Evolutionary conservation across 306 rosid genomes (phyloP).

Genomic region (Gleditsia sinensis): DNA sequence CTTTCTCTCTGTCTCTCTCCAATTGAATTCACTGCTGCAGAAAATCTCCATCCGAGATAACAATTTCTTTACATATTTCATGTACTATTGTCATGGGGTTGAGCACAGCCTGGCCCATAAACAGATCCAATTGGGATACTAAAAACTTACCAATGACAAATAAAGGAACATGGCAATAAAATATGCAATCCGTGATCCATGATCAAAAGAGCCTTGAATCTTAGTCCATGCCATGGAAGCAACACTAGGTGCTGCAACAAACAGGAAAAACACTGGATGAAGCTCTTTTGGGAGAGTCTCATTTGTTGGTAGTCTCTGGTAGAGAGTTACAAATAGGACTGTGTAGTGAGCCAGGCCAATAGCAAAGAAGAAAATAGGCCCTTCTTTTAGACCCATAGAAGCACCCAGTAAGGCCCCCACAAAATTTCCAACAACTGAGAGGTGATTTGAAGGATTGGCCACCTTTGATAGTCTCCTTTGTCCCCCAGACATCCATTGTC

Average conservation of each 20-base stretch:
- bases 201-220: slow-evolving; percentile 80
- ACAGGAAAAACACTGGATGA: slow-evolving; percentile 89
- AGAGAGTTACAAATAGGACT: slow-evolving; percentile 85
- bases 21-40: too few species aligned
- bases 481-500: slow-evolving; percentile 99
- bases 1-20: too few species aligned
- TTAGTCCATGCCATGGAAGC: slow-evolving; percentile 95
- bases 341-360: slow-evolving; percentile 81
- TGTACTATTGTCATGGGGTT: too few species aligned
- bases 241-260: slow-evolving; percentile 94
- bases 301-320: slow-evolving; percentile 88
- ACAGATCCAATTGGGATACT: too few species aligned
- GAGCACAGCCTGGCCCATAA: too few species aligned
- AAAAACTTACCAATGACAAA: slow-evolving; percentile 74
- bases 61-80: too few species aligned
- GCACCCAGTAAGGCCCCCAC: slow-evolving; percentile 91
- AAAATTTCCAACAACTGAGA: slow-evolving; percentile 84
- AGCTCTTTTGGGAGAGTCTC: slow-evolving; percentile 91
- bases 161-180: slow-evolving; percentile 87
- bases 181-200: slow-evolving; percentile 69
- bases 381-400: slow-evolving; percentile 84
- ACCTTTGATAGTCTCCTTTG: slow-evolving; percentile 84
- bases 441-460: slow-evolving; percentile 87
- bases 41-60: too few species aligned
- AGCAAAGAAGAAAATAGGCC: slow-evolving; percentile 89